Conservation (phyloP, 176 grass and related monocot species). For the Oryza officinalis region DNA sequence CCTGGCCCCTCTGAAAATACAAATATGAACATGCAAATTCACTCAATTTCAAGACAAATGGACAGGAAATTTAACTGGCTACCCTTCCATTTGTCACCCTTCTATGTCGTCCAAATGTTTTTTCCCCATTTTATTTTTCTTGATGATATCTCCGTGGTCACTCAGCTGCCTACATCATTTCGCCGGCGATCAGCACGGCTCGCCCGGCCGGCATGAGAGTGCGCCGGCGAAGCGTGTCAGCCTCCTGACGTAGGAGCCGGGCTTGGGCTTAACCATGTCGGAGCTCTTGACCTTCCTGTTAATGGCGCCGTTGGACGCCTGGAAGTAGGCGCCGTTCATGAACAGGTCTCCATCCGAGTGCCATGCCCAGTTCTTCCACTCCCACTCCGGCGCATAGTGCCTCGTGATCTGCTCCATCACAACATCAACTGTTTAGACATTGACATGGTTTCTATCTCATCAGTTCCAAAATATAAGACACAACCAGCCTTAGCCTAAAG, state of each 20-base stretch:
- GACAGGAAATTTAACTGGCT: neutral
- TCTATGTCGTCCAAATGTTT: neutral
- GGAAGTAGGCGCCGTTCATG: slow-evolving; percentile 60
- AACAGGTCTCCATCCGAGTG: slow-evolving; percentile 61
- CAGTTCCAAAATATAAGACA: no score
- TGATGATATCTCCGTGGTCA: neutral
- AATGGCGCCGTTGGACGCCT: slow-evolving; percentile 33
- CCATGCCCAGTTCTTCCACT: slow-evolving; percentile 80
- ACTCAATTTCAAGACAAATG: neutral
- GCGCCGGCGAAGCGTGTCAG: slow-evolving; percentile 69
- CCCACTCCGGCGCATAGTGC: slow-evolving; percentile 48
- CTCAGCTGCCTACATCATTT: neutral
- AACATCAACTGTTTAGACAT: neutral
- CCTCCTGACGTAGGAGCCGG: slow-evolving; percentile 57
- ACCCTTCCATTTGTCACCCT: neutral
- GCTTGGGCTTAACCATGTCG: slow-evolving; percentile 73
- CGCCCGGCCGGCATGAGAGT: slow-evolving; percentile 31
- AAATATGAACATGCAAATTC: neutral
- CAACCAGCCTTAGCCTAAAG: no score
- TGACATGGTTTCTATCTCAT: neutral
- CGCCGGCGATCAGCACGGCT: slow-evolving; percentile 43
- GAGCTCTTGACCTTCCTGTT: neutral
- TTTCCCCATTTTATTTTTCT: neutral
- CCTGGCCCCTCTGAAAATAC: slow-evolving; percentile 6
- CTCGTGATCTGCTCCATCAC: slow-evolving; percentile 57